Conservation (phyloP, 2,329 filamentous ascomycete species). For the Stachybotrys chlorohalonatus region DNA sequence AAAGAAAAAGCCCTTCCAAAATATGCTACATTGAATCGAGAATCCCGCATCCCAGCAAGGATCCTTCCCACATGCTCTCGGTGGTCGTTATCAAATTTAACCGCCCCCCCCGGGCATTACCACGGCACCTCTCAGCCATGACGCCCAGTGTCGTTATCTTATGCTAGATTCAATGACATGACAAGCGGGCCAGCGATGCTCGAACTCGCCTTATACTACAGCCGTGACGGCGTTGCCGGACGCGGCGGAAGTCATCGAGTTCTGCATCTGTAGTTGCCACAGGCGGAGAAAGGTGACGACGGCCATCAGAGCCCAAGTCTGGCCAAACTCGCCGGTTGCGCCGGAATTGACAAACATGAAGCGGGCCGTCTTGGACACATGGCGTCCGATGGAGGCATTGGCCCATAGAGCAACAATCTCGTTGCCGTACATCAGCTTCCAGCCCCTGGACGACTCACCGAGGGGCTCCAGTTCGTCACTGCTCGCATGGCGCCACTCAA, state of each 20-base stretch:
- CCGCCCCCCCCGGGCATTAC: no score
- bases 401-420: slow-evolving; percentile 34
- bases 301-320: slow-evolving; percentile 33
- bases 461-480: slow-evolving; percentile 24
- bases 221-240: neutral
- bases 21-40: no score
- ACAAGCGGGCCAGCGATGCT: neutral
- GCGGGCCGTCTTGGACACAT: slow-evolving; percentile 18
- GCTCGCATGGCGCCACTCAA: slow-evolving; percentile 32
- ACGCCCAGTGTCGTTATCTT: no score
- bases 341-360: slow-evolving; percentile 32
- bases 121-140: no score
- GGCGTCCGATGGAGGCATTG: slow-evolving; percentile 1
- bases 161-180: no score
- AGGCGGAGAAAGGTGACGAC: slow-evolving; percentile 20
- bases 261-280: slow-evolving; percentile 5
- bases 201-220: neutral
- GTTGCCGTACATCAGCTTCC: slow-evolving; percentile 25
- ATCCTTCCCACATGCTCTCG: no score
- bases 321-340: slow-evolving; percentile 26
- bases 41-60: no score
- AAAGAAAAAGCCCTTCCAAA: no score
- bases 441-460: slow-evolving; percentile 21
- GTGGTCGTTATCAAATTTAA: no score
- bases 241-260: neutral